Evolutionary conservation across 768 basidiomycete species (phyloP).

Genomic region (Mycena filopes): DNA sequence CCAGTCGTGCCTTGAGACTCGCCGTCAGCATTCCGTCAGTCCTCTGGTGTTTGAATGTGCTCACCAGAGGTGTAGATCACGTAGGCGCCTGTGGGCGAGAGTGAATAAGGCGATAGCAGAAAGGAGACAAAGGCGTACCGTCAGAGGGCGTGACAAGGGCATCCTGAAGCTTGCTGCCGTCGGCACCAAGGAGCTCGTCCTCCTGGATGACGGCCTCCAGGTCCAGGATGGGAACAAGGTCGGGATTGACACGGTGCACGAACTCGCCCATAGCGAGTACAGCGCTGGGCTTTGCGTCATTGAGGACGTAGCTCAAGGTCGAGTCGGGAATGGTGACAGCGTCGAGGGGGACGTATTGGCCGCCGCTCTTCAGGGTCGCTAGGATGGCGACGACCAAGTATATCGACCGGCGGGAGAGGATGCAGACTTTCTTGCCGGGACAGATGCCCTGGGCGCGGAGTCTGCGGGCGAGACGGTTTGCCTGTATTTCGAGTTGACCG

Average conservation of each 20-base stretch:
- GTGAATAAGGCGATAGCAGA: not conserved
- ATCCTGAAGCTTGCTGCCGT: constrained; percentile 36
- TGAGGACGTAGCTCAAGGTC: constrained; percentile 52
- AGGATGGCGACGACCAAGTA: constrained; percentile 54
- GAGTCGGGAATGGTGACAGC: constrained; percentile 57
- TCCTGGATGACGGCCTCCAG: constrained; percentile 37
- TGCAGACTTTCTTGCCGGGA: constrained; percentile 55
- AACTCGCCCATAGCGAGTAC: constrained; percentile 52
- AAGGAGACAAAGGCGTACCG: not conserved
- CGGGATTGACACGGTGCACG: constrained; percentile 35
- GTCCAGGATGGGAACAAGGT: constrained; percentile 29
- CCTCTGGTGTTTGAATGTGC: constrained; percentile 19
- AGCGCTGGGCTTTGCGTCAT: constrained; percentile 48
- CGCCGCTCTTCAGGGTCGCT: constrained; percentile 58
- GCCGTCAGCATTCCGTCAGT: constrained; percentile 1
- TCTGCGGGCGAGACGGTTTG: constrained; percentile 46
- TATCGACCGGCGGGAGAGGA: constrained; percentile 57
- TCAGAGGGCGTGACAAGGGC: constrained; percentile 22
- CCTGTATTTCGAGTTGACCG: constrained; percentile 41
- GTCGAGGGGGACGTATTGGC: constrained; percentile 60
- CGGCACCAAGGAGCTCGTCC: constrained; percentile 28
- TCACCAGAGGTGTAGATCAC: constrained; percentile 60
- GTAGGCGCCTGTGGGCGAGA: constrained; percentile 46
- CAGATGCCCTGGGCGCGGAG: constrained; percentile 51
- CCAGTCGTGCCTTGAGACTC: constrained; percentile 54